These are phyloP conservation scores for Rhytidiadelphus loreus DNA, from an alignment of 225 moss, liverwort and hornwort species.

Conservation along the genomic window DNA sequence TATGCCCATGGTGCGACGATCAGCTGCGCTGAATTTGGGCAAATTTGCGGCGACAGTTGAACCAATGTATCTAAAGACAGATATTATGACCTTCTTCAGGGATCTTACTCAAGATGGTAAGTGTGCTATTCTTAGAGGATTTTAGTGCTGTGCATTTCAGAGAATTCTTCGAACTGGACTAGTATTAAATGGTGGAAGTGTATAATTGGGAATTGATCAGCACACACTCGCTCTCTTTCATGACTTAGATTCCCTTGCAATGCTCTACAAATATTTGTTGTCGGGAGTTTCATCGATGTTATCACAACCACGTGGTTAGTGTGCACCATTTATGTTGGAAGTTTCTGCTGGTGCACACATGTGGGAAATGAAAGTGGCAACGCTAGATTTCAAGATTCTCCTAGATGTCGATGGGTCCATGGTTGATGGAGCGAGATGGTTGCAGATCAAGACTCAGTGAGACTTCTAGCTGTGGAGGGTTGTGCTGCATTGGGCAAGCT, in stretches of 20 bases:
- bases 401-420: neutral
- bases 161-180: neutral
- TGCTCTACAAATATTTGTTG: neutral
- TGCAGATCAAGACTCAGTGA: constrained; percentile 98
- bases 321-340: neutral
- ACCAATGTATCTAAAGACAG: constrained; percentile 68
- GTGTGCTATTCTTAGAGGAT: neutral
- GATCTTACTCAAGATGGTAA: constrained; percentile 89
- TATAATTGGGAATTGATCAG: neutral
- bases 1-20: constrained; percentile 98
- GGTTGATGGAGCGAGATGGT: neutral
- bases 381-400: neutral
- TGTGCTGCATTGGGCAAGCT: constrained; percentile 93
- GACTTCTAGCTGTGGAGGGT: constrained; percentile 90
- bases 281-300: neutral
- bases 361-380: neutral
- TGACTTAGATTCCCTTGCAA: neutral
- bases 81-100: constrained; percentile 88
- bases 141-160: neutral
- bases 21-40: constrained; percentile 85
- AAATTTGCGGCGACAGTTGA: constrained; percentile 95
- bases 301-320: neutral
- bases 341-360: neutral
- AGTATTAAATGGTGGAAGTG: neutral
- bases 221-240: neutral